Evolutionary conservation across 1,284 basidiomycete genomes (phyloP), one percentile per base, ranked within the genome.

Genomic region (Ganoderma leucocontextum): DNA sequence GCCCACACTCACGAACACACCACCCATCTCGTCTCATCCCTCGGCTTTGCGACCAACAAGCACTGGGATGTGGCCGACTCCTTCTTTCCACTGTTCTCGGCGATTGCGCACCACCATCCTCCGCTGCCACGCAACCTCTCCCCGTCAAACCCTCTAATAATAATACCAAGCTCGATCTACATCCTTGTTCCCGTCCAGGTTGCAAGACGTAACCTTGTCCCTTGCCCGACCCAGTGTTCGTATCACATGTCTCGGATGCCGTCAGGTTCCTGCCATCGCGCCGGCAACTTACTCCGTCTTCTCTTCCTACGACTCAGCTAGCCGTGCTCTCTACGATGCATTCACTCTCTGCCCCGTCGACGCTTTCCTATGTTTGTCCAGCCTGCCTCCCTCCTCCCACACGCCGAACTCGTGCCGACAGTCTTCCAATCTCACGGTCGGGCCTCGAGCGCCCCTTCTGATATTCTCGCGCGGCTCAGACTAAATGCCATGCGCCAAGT

Each of bases 21-120:
- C 35, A 58, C 35, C 15, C n/a, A 59, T 59, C 57, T 59, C 36
- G n/a, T 59, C 36, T 38, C 57, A 36, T 22, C 57, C 13, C 29
- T 22, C 36, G 29, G n/a, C 36, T 39, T 38, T 59, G 22, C 36
- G 36, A 55, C 52, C 52, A 55, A 55, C 52, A 35, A 5, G 52
- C 29, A 15, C 52, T 33, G 25, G 25, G 29, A 33, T 17, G 52
- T 53, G 52, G 52, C 13, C 49, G 39, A 39, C 39, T 8, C 39
- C 47, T 52, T 52, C 47, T 52, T 52, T 52, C 47, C 47, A 52
- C 22, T 13, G 0, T 52, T 12, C 47, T 52, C 47, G 22, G 47
- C 10, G 22, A 52, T 52, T 25, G n/a, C 22, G 44, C 19, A 25
- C 47, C 4, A 22, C 47, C 22, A 13, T 25, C 22, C 5, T 13